Base-by-base conservation (phyloP, 805 yeast species). In the Lipomyces yamadae region DNA sequence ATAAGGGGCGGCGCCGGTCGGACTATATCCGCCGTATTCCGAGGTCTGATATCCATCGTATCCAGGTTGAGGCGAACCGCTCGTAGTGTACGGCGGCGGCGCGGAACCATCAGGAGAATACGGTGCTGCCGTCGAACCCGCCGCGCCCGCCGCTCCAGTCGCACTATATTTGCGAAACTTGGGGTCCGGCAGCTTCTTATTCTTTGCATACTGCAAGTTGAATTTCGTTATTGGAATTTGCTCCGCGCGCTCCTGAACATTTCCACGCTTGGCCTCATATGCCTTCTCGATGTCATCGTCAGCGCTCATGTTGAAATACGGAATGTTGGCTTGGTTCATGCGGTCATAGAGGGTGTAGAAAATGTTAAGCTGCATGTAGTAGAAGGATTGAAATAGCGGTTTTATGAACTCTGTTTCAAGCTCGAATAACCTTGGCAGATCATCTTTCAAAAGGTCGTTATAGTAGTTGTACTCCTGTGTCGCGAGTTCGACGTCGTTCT, bases 321-420 rank as follows among this genome's bases (percentile, higher is more conserved):
- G 97, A 72, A 95, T 95, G 81, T 95, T 92, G 90, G 94, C 88
- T 76, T 91, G 97, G 80, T 94, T 97, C 91, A 94, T 91, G 74
- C 90, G 86, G 76, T 85, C 89, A 81, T 91, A 93, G 69, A 95
- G 82, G 0, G 97, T 92, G 83, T 95, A 95, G 79, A 93, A 95
- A 65, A 95, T 92, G 81, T 95, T 95, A 82, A 95, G 85, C 81
- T 95, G 99, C 98, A 95, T 95, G 83, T 87, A 95, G 80, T 95
- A 95, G 78, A 95, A 88, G 63, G 96, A 89, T 74, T 94, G 95
- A 80, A 95, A 95, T 74, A 95, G 82, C 24, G 99, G 99, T 76
- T 88, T 89, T 76, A 95, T 93, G 76, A 95, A 92, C 74, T 92
- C 95, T 3, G 92, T 90, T 78, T 95, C 97, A 79, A 95, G 82